Evolutionary conservation across 345 rosid genomes (phyloP).

Genomic region (Citrus sp.): DNA sequence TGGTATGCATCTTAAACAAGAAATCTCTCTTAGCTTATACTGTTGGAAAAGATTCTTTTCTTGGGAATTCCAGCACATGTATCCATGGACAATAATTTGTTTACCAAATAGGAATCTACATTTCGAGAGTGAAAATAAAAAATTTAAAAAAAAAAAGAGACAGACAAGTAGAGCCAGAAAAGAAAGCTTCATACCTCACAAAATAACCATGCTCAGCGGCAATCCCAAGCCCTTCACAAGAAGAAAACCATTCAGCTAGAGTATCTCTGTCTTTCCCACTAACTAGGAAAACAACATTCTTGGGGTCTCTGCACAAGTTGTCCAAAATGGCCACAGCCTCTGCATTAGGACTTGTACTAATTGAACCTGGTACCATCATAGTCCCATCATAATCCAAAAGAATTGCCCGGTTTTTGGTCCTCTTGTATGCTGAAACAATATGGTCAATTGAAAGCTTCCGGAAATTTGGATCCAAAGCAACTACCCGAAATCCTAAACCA

Average conservation of each 20-base stretch:
- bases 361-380: constrained; percentile 57
- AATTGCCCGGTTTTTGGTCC: constrained; percentile 78
- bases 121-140: neutral
- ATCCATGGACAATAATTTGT: neutral
- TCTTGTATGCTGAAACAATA: constrained; percentile 82
- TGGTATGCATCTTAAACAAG: neutral
- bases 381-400: constrained; percentile 92
- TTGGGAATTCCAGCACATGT: neutral
- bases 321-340: constrained; percentile 64
- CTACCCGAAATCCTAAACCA: constrained; percentile 85
- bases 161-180: neutral
- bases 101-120: neutral
- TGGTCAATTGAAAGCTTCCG: constrained; percentile 82
- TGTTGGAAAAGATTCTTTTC: neutral
- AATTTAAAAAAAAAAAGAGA: neutral
- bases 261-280: constrained; percentile 78
- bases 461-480: constrained; percentile 89
- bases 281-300: constrained; percentile 78
- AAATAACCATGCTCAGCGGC: constrained; percentile 93
- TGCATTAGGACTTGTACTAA: constrained; percentile 44
- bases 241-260: constrained; percentile 70
- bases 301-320: constrained; percentile 65
- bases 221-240: constrained; percentile 68
- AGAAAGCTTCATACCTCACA: constrained; percentile 48
- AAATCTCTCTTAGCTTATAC: neutral